Conservation (phyloP, 805 yeast species). For the Hanseniaspora guilliermondii region DNA sequence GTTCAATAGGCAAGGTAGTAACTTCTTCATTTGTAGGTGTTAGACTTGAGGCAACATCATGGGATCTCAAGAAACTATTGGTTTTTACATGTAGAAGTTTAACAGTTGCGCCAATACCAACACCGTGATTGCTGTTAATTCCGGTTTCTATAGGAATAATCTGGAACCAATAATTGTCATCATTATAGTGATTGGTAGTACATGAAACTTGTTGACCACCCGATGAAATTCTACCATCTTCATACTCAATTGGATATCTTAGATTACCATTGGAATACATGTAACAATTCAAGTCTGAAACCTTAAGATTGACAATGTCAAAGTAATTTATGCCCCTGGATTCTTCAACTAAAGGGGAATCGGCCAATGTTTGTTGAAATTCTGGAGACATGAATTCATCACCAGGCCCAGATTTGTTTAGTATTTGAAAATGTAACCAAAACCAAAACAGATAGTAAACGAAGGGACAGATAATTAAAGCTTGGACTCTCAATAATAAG, state of each 20-base stretch:
- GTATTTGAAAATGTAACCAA: slow-evolving; percentile 73
- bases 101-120: slow-evolving; percentile 58
- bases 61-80: slow-evolving; percentile 68
- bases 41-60: slow-evolving; percentile 92
- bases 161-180: slow-evolving; percentile 73
- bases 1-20: slow-evolving; percentile 55
- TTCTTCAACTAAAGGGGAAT: slow-evolving; percentile 60
- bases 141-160: slow-evolving; percentile 51
- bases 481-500: slow-evolving; percentile 56
- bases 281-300: slow-evolving; percentile 63
- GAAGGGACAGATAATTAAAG: slow-evolving; percentile 70
- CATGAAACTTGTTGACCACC: slow-evolving; percentile 73
- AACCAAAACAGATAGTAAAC: slow-evolving; percentile 78
- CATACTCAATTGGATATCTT: slow-evolving; percentile 80
- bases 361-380: slow-evolving; percentile 85
- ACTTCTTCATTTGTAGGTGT: slow-evolving; percentile 90
- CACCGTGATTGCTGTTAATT: slow-evolving; percentile 34
- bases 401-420: slow-evolving; percentile 87
- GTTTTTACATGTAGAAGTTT: slow-evolving; percentile 76
- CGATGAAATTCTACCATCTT: slow-evolving; percentile 90
- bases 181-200: slow-evolving; percentile 49
- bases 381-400: slow-evolving; percentile 89
- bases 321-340: slow-evolving; percentile 62
- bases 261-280: slow-evolving; percentile 50
- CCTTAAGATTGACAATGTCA: slow-evolving; percentile 66